phyloP scores from a whole-genome alignment of 371 early-diverging fungal genomes.

The Mortierella sp. region DNA sequence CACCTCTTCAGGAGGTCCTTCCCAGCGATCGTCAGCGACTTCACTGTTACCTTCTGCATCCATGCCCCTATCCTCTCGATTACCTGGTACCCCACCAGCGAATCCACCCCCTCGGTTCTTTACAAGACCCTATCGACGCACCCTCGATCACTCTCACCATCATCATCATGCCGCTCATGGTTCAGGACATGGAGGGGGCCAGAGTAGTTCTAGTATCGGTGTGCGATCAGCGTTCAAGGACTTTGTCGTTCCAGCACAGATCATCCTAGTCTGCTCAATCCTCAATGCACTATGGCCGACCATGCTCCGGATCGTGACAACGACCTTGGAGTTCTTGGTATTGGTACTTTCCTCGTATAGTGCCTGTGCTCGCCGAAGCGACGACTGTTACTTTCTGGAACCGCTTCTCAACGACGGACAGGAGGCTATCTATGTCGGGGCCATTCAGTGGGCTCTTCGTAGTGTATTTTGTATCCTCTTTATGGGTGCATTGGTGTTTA shows the following conservation, averaged over 20 bases:
- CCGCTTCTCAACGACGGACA: constrained; percentile 43
- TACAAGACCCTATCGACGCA: constrained; percentile 44
- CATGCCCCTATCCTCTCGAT: constrained; percentile 11
- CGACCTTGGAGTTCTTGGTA: constrained; percentile 34
- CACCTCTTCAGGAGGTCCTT: neutral
- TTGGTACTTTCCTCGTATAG: constrained; percentile 45
- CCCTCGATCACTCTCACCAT: constrained; percentile 24
- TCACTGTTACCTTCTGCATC: constrained; percentile 13
- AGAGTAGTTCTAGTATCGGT: constrained; percentile 40
- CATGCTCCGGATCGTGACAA: constrained; percentile 23
- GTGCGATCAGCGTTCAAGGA: constrained; percentile 53
- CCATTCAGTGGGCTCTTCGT: constrained; percentile 52
- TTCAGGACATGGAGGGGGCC: constrained; percentile 18
- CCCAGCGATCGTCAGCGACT: constrained; percentile 2
- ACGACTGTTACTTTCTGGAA: constrained; percentile 50
- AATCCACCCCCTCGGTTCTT: constrained; percentile 48
- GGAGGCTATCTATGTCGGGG: constrained; percentile 36
- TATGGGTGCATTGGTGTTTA: constrained; percentile 17
- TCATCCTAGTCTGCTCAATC: constrained; percentile 49
- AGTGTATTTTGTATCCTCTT: constrained; percentile 21
- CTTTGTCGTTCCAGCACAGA: constrained; percentile 45
- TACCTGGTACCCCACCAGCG: constrained; percentile 26
- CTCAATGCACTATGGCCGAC: constrained; percentile 50
- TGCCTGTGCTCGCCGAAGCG: constrained; percentile 46
- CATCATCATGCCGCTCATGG: constrained; percentile 32